Base-by-base conservation (phyloP, 257 asterid genomes). In the Striga asiatica region DNA sequence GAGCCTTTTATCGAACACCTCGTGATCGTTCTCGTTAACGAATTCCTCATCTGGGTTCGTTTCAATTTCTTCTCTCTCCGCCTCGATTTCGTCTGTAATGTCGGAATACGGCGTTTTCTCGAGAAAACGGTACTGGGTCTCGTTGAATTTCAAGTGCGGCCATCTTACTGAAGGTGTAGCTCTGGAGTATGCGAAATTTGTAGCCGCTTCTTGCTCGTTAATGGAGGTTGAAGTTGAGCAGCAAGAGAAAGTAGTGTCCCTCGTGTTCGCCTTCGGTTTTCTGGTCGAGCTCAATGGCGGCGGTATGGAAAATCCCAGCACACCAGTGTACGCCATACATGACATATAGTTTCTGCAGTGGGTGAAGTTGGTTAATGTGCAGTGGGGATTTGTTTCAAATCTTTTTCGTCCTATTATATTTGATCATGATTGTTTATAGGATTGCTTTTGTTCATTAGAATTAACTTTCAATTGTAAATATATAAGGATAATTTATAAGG, bases 101-200 rank as follows among this genome's bases (percentile, higher is more conserved):
- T 71, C 73, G 5, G 53, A 6, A 50, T 52, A 19, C 14, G 54
- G 50, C 27, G 18, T 20, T 20, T 60, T 50, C 42, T 31, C 41
- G 27, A 7, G 71, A 3, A 78, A 57, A 45, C 1, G 32, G 25
- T 59, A 31, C 1, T 61, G 77, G 52, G 67, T 63, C 18, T 80
- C 94, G 0, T 35, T 42, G 62, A 82, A 77, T 66, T 76, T 80
- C 71, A 84, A 74, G 82, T 87, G 92, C 49, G 98, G 97, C 97
- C 97, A 91, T 72, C 98, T 87, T 12, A 80, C 79, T 11, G 94
- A 71, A 2, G 98, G 97, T 27, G 87, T 80, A 53, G 98, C 95
- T 80, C 94, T 80, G 14, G 84, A 77, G 56, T 91, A 91, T 35
- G 80, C 80, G 41, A 91, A 91, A 64, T 80, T 82, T 45, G 73